Base-by-base conservation (phyloP, 257 asterid species). In the Solanum appendiculatum region DNA sequence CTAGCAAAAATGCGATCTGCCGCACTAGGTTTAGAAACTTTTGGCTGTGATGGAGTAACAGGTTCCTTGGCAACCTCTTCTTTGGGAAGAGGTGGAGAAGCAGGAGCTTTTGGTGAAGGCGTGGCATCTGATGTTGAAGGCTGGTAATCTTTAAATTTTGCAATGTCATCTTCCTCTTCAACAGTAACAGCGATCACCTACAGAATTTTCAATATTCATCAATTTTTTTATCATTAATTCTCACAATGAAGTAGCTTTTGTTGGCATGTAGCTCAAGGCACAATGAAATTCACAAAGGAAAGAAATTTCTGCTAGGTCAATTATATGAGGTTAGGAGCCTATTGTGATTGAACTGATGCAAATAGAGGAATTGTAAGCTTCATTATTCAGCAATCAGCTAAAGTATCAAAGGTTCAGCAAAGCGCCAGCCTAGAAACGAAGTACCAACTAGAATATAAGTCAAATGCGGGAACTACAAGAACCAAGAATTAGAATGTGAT, bases 181-280 rank as follows among this genome's bases (percentile, higher is more conserved):
- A 97, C 99, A n/a, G 99, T 97, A 58, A 97, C 89, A 83, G 98
- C 98, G 86, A 97, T 97, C 85, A 92, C 89, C 99, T 97, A 31
- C 44, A 31, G 44, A 81, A 29, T 48, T 48, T 81, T 64, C 68
- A 81, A 48, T 21, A 48, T 5, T 81, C 31, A 48, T 29, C 68
- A 81, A 46, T 16, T 11, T 11, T 39, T 36, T 75, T 9, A 16
- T 27, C 10, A 78, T 44, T 44, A 16, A 78, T 78, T 44, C 84
- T 27, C 84, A 16, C 64, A 78, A 78, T 44, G 27, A 78, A 27
- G 64, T 78, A 27, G 64, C 84, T 78, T 78, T 78, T 78, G 25
- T 44, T 44, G 64, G 84, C 63, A 81, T 29, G 85, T 48, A 81
- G 44, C 44, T 81, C 85, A 80, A 48, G 85, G 85, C 40, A 48